Percentiles rank a stretch among this genome's conserved stretches.
Evolutionary conservation across 495 filamentous ascomycete species (phyloP).

Genomic region (Tetracladium setigerum): DNA sequence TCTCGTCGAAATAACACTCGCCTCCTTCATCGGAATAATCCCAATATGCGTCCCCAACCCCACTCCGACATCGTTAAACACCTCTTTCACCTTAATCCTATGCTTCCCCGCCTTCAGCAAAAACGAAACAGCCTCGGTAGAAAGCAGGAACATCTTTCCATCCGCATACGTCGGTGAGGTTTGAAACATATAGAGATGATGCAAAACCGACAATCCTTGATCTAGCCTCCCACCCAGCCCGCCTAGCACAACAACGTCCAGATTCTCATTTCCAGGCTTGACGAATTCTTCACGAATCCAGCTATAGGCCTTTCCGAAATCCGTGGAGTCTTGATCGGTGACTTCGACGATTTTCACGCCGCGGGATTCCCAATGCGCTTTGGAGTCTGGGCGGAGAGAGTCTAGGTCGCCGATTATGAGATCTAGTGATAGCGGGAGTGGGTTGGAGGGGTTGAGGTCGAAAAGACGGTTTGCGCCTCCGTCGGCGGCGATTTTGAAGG

Average conservation of each 20-base stretch:
- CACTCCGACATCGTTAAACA: slow-evolving; percentile 21
- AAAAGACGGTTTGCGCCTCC: slow-evolving; percentile 82
- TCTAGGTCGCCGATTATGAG: slow-evolving; percentile 85
- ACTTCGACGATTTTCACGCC: slow-evolving; percentile 54
- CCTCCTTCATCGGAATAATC: slow-evolving; percentile 73
- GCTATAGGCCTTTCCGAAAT: slow-evolving; percentile 65
- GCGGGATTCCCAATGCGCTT: slow-evolving; percentile 48
- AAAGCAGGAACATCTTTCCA: slow-evolving; percentile 60
- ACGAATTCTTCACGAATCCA: slow-evolving; percentile 27
- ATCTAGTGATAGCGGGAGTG: slow-evolving; percentile 40
- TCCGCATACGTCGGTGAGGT: slow-evolving; percentile 30
- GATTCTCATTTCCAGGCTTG: slow-evolving; percentile 2
- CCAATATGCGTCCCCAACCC: slow-evolving; percentile 62
- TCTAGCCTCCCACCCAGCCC: slow-evolving; percentile 85
- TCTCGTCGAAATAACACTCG: slow-evolving; percentile 61
- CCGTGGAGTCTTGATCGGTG: slow-evolving; percentile 76
- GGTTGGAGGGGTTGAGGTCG: slow-evolving; percentile 34
- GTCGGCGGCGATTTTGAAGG: slow-evolving; percentile 69
- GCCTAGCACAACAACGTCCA: slow-evolving; percentile 65
- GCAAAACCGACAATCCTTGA: slow-evolving; percentile 81
- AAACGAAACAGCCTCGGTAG: slow-evolving; percentile 72
- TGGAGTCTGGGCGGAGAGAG: slow-evolving; percentile 55
- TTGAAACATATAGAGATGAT: slow-evolving; percentile 63
- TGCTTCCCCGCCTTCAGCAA: slow-evolving; percentile 63
- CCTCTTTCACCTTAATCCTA: slow-evolving; percentile 52